Evolutionary conservation across 2,329 filamentous ascomycete genomes (phyloP).

Genomic region (Apiospora rasikravindrae): DNA sequence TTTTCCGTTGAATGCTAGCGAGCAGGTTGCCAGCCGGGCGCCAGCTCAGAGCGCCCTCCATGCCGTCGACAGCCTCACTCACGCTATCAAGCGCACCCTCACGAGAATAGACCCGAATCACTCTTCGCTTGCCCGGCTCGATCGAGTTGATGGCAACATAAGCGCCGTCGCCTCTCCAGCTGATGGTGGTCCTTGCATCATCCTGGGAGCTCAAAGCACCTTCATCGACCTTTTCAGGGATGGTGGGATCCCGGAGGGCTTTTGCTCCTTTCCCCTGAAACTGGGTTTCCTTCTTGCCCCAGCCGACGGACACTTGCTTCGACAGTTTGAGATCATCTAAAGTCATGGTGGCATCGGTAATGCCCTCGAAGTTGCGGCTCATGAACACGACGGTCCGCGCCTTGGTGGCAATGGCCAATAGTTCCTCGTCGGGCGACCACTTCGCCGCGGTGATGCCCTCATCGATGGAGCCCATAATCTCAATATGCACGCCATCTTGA

Average conservation of each 20-base stretch:
- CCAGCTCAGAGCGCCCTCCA: slow-evolving; percentile 91
- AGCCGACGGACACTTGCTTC: slow-evolving; percentile 94
- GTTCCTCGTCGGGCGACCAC: slow-evolving; percentile 95
- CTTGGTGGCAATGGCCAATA: slow-evolving; percentile 82
- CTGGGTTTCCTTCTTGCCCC: slow-evolving; percentile 98
- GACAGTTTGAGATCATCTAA: slow-evolving; percentile 83
- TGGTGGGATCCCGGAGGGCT: slow-evolving; percentile 88
- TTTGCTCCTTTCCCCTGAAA: slow-evolving; percentile 91
- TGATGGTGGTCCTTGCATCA: slow-evolving; percentile 73
- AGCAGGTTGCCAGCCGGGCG: slow-evolving; percentile 88
- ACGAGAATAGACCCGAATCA: slow-evolving; percentile 88
- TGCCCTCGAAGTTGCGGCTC: slow-evolving; percentile 87
- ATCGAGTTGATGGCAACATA: slow-evolving; percentile 86
- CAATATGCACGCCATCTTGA: slow-evolving; percentile 77
- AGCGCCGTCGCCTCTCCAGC: slow-evolving; percentile 93
- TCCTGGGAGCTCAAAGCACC: slow-evolving; percentile 79
- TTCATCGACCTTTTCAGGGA: slow-evolving; percentile 89
- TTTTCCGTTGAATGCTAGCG: slow-evolving; percentile 78
- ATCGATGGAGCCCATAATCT: slow-evolving; percentile 94
- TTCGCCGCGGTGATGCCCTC: slow-evolving; percentile 86
- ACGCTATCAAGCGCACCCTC: slow-evolving; percentile 91
- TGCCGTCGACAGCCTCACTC: slow-evolving; percentile 89
- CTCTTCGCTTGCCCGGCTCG: slow-evolving; percentile 71
- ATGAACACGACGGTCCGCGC: slow-evolving; percentile 85
- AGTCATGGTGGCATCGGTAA: slow-evolving; percentile 75